Base-by-base conservation (phyloP, 768 basidiomycete species). In the Hortiboletus flavorubellus region DNA sequence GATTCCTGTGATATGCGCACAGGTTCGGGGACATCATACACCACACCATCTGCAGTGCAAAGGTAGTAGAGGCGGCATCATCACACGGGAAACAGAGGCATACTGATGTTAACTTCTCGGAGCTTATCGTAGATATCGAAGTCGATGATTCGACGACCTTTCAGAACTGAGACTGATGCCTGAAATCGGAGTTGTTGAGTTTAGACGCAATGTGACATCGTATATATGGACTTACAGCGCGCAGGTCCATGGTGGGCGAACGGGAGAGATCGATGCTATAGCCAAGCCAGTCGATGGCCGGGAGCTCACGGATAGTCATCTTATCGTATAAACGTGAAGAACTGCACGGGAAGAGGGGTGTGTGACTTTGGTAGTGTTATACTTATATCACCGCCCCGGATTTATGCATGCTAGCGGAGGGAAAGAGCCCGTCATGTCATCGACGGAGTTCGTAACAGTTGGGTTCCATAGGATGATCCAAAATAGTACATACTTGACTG, bases 211-310 rank as follows among this genome's bases (percentile, higher is more conserved):
- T 38, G 21, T 47, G 18, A 14, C 16, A 40, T 33, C 7, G 23
- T 2, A 16, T n/a, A 34, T 38, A 38, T 4, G 21, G 38, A 15
- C 55, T 37, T 53, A 53, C 55, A 10, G 55, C 55, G 16, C 50
- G 50, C 16, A 56, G 14, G 37, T 56, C 55, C 42, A 56, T 46
- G 30, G 55, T 56, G 15, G 55, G 37, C 30, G 55, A 56, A 35
- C 55, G 45, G n/a, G 55, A 56, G 8, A 56, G 44, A 46, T 56
- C 55, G 10, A 56, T 47, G n/a, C 51, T 45, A 14, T 53, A 53
- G 8, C 55, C 55, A 40, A 56, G 55, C 55, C 55, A 56, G 14
- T 56, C 45, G 6, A 53, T 47, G 4, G 55, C 55, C 29, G 55
- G 51, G 31, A 56, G 55, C 30, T 56, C 55, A n/a, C 42, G 55